Percentiles rank a stretch among this genome's conserved stretches.
Evolutionary conservation across 345 rosid species (phyloP).

Genomic region (Eutrema heterophyllum): DNA sequence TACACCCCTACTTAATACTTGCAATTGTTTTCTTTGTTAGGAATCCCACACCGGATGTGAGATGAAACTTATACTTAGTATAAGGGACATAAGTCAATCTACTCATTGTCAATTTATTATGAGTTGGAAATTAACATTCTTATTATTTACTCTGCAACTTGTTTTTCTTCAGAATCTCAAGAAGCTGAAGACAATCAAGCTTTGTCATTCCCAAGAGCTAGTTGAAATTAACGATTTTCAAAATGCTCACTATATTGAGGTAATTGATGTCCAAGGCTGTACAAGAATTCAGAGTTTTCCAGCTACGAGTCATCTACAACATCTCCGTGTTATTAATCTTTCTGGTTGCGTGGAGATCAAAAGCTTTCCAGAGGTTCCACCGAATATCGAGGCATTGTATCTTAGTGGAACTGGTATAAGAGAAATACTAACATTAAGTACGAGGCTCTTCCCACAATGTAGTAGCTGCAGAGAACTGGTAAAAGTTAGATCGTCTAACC

Average conservation of each 20-base stretch:
- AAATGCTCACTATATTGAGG: neutral
- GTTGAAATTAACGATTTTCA: neutral
- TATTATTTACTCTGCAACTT: neutral
- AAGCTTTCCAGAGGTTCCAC: neutral
- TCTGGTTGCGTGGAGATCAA: neutral
- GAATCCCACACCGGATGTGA: neutral
- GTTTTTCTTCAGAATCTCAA: neutral
- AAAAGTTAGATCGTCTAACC: neutral
- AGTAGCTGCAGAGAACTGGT: neutral
- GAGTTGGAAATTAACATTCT: neutral
- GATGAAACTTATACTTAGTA: neutral
- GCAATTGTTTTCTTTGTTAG: neutral
- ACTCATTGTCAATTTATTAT: neutral
- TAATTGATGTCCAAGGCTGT: slow-evolving; percentile 2
- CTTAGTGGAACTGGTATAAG: neutral
- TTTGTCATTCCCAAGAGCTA: slow-evolving; percentile 1
- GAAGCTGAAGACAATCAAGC: slow-evolving; percentile 4
- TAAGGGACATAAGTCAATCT: neutral
- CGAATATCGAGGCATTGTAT: neutral
- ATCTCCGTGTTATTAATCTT: neutral
- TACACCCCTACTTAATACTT: neutral
- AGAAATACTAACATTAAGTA: neutral
- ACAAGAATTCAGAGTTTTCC: neutral
- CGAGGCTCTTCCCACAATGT: neutral
- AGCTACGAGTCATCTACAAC: neutral